A percentile compares a stretch with the other conserved stretches of the same genome.
These are phyloP conservation scores for Protoeuglena noctilucae DNA, from an alignment of 139 green algal genomes.

Conservation along the genomic window DNA sequence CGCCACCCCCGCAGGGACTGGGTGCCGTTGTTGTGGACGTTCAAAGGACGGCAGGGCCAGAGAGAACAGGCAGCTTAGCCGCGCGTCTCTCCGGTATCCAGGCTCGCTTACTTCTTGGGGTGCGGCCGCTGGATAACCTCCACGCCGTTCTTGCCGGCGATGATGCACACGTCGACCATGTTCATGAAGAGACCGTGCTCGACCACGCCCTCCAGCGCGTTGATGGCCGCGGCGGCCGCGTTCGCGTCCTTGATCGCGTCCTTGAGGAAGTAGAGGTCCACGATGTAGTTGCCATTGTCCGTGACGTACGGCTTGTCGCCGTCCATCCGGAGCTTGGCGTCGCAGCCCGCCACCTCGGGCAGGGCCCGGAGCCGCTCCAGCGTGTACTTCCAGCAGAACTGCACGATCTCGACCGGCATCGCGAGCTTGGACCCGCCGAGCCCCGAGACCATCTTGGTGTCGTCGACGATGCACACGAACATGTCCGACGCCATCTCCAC, in stretches of 20 bases:
- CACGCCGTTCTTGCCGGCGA: constrained; percentile 73
- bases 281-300: constrained; percentile 99
- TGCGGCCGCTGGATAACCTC: constrained; percentile 48
- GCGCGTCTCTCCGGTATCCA: too few relatives aligned
- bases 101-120: too few relatives aligned
- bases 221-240: constrained; percentile 67
- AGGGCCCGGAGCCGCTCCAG: constrained; percentile 36
- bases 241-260: constrained; percentile 45
- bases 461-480: constrained; percentile 99
- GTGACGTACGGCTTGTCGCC: constrained; percentile 92
- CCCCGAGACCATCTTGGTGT: constrained; percentile 82
- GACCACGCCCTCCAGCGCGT: constrained; percentile 76
- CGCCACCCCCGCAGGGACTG: too few relatives aligned
- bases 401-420: constrained; percentile 96
- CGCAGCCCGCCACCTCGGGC: constrained; percentile 54
- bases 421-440: constrained; percentile 75
- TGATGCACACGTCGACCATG: constrained; percentile 92
- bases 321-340: constrained; percentile 79
- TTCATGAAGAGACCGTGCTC: constrained; percentile 97
- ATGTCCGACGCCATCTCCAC: constrained; percentile 81
- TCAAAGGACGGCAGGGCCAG: too few relatives aligned
- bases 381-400: constrained; percentile 94
- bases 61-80: too few relatives aligned
- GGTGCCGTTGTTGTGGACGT: too few relatives aligned
- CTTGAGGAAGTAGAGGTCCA: constrained; percentile 93